Conservation (phyloP, 352 stramenopile genomes). For the Pythium apleroticum region DNA sequence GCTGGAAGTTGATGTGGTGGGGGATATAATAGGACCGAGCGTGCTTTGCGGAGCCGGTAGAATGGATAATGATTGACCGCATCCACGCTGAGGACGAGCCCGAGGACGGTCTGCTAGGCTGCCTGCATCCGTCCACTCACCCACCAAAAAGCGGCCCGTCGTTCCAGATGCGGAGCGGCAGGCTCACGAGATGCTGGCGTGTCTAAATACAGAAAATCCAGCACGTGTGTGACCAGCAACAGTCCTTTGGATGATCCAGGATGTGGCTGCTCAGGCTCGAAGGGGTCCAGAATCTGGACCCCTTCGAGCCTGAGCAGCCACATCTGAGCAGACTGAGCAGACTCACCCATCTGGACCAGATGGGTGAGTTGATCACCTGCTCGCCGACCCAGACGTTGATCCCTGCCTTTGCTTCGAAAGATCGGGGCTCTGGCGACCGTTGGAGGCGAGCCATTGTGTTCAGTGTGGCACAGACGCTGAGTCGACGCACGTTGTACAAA, state of each 20-base stretch:
- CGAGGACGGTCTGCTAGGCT: neutral
- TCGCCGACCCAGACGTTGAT: neutral
- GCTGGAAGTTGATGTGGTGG: neutral
- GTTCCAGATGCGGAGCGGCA: no score
- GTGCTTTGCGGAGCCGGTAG: neutral
- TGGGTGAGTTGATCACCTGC: neutral
- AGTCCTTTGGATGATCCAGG: neutral
- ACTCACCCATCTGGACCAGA: no score
- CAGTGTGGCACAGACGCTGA: neutral
- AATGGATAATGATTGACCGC: neutral
- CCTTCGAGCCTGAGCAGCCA: neutral
- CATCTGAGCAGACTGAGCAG: no score
- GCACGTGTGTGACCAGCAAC: neutral
- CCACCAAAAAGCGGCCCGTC: neutral
- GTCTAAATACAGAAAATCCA: neutral
- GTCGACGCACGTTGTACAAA: neutral
- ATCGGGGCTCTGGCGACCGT: neutral
- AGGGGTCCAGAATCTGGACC: neutral
- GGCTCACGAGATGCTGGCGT: neutral
- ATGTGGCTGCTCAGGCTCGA: neutral
- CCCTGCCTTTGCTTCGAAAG: neutral
- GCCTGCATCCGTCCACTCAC: neutral
- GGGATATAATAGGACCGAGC: neutral
- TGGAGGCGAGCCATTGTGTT: neutral
- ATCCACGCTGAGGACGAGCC: neutral